Percentiles rank a stretch among this genome's conserved stretches.
Conservation (phyloP, 2,329 filamentous ascomycete species). For the Chrysoporthe austroafricana region DNA sequence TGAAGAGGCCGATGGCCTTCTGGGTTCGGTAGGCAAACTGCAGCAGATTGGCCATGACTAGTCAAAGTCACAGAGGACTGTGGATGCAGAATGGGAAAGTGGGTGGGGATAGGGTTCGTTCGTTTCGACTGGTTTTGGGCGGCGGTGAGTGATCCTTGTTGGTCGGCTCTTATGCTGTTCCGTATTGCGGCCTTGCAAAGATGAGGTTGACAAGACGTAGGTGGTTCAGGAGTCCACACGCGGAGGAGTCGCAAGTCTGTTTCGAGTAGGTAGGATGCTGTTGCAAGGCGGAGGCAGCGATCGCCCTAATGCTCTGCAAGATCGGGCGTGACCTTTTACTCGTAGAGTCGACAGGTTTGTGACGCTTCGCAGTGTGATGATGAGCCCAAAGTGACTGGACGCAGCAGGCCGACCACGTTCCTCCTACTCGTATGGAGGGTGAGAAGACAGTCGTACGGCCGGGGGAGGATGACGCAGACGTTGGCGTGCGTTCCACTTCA, state of each 20-base stretch:
- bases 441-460: not conserved
- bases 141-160: conserved; percentile 9
- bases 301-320: conserved; percentile 4
- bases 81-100: conserved; percentile 33
- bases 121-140: conserved; percentile 27
- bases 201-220: not conserved
- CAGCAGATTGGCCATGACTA: conserved; percentile 91
- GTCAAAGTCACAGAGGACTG: conserved; percentile 75
- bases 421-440: not conserved
- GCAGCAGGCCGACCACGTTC: not conserved
- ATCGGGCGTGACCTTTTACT: conserved; percentile 1
- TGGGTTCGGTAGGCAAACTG: conserved; percentile 97
- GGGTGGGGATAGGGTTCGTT: conserved; percentile 16
- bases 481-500: not conserved
- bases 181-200: conserved; percentile 7
- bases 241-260: conserved; percentile 5
- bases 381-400: conserved; percentile 1
- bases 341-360: conserved; percentile 3
- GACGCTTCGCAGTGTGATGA: not conserved
- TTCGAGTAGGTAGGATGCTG: not conserved
- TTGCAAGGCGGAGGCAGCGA: not conserved
- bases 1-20: conserved; percentile 92
- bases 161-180: conserved; percentile 9
- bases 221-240: conserved; percentile 1
- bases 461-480: not conserved